Conservation (phyloP, 805 yeast species). For the Spathaspora passalidarum region DNA sequence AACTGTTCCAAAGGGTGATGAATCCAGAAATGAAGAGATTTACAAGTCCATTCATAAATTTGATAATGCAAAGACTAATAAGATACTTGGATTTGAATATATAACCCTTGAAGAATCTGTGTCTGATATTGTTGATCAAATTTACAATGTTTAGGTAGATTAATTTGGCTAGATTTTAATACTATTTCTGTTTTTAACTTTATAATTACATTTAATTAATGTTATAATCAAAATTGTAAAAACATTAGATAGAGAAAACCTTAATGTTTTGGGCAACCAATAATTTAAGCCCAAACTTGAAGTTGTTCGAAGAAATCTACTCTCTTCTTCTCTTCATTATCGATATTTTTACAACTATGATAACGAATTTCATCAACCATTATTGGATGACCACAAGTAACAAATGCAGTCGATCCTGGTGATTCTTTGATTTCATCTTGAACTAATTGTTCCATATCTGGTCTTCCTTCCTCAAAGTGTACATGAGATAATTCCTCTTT, state of each 20-base stretch:
- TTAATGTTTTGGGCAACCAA: too few species aligned
- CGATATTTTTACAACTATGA: conserved; percentile 41
- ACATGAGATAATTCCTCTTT: conserved; percentile 27
- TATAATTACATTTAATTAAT: too few species aligned
- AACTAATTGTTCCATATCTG: conserved; percentile 41
- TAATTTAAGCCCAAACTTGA: conserved; percentile 59
- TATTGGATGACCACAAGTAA: conserved; percentile 61
- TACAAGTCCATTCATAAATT: not conserved
- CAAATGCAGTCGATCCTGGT: conserved; percentile 45
- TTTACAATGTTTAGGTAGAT: too few species aligned
- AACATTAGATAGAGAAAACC: too few species aligned
- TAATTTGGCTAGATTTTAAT: too few species aligned
- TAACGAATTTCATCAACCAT: conserved; percentile 58
- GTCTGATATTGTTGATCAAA: conserved; percentile 38
- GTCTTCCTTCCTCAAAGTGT: conserved; percentile 45
- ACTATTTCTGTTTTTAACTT: too few species aligned
- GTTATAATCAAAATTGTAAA: too few species aligned
- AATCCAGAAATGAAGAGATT: not conserved
- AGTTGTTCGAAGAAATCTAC: conserved; percentile 77
- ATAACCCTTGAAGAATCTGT: conserved; percentile 36
- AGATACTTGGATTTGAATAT: conserved; percentile 35
- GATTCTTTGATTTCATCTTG: conserved; percentile 32
- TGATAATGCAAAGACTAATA: conserved; percentile 34
- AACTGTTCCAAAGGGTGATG: conserved; percentile 39
- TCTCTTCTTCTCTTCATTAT: conserved; percentile 36